Evolutionary conservation across 371 early-diverging fungal genomes (phyloP), one percentile per base, ranked within the genome.

Genomic region (Entomophthora muscae): DNA sequence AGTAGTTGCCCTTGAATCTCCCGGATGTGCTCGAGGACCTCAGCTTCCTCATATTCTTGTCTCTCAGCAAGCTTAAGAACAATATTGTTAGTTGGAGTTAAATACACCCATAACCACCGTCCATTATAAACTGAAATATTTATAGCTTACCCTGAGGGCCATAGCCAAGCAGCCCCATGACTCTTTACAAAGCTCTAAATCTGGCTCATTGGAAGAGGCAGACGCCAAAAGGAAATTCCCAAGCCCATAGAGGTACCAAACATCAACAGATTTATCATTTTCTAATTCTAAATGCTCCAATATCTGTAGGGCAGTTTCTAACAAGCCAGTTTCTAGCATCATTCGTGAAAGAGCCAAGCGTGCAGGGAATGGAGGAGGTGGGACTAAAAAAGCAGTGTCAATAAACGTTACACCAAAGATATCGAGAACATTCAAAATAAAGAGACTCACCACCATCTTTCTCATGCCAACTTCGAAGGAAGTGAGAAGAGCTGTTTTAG

Each of bases 191-290:
- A 76, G 73, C 12, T 73, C 77, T 31, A 70, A 68, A 65, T 75
- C 71, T 32, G 79, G 76, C 29, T 81, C 79, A 5, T 75, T 69
- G 23, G 78, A 69, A 22, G 74, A 74, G 17, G 65, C 60, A 24
- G 69, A 66, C 10, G 87, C 90, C 69, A 86, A 76, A 67, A 85
- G 79, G 64, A 84, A 89, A 69, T 94, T 90, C 27, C 86, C 80
- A 90, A 90, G 93, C 24, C 93, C 93, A 72, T 83, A 92, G 61
- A 97, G 76, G 72, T 95, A 97, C 90, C 92, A 93, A 42, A 84
- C 71, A 68, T 97, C 95, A 21, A 91, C 83, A 26, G 81, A 83
- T 70, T 91, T 84, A 70, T 97, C 95, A 72, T 95, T 83, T 69
- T 97, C 94, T 64, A 82, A 78, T 72, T 88, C 86, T 63, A 89